phyloP scores from a whole-genome alignment of 352 stramenopile species.

The Globisporangium takayamanum region DNA sequence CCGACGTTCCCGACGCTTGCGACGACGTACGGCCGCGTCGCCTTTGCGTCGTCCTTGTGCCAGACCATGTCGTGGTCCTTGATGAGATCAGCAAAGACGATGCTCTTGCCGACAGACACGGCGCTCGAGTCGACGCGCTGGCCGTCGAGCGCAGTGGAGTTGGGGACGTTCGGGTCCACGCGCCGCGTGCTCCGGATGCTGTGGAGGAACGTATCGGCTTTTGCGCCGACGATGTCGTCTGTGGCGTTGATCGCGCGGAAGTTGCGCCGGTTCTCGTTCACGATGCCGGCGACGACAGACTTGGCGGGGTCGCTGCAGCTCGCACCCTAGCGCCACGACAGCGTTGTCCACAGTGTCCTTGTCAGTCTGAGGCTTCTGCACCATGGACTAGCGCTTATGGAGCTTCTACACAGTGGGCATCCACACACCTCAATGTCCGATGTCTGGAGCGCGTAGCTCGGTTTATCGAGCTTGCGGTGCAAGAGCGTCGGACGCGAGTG shows the following conservation, averaged over 20 bases:
- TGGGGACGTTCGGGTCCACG: slow-evolving; percentile 58
- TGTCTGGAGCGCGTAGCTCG: slow-evolving; percentile 43
- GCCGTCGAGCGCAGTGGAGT: slow-evolving; percentile 56
- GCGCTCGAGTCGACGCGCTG: slow-evolving; percentile 53
- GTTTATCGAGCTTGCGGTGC: slow-evolving; percentile 49
- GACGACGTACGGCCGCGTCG: slow-evolving; percentile 31
- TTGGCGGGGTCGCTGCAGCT: slow-evolving; percentile 43
- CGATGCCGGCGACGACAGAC: slow-evolving; percentile 49
- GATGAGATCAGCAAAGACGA: slow-evolving; percentile 59
- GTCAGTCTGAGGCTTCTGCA: background rate
- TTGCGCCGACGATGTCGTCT: slow-evolving; percentile 53
- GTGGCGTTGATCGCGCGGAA: slow-evolving; percentile 56
- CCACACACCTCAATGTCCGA: slow-evolving; percentile 40
- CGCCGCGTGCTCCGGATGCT: slow-evolving; percentile 61
- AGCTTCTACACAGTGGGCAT: background rate
- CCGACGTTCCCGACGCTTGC: slow-evolving; percentile 55
- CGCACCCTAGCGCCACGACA: slow-evolving; percentile 19
- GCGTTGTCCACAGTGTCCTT: background rate
- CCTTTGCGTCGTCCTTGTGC: slow-evolving; percentile 18
- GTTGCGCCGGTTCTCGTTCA: slow-evolving; percentile 44
- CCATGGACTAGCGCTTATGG: background rate
- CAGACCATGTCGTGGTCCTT: slow-evolving; percentile 32
- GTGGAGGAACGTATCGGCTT: slow-evolving; percentile 56
- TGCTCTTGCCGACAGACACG: slow-evolving; percentile 58
- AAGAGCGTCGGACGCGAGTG: slow-evolving; percentile 35